Percentiles rank a stretch among this genome's conserved stretches.
Evolutionary conservation across 2,329 filamentous ascomycete genomes (phyloP).

Genomic region (Huntiella decipiens): DNA sequence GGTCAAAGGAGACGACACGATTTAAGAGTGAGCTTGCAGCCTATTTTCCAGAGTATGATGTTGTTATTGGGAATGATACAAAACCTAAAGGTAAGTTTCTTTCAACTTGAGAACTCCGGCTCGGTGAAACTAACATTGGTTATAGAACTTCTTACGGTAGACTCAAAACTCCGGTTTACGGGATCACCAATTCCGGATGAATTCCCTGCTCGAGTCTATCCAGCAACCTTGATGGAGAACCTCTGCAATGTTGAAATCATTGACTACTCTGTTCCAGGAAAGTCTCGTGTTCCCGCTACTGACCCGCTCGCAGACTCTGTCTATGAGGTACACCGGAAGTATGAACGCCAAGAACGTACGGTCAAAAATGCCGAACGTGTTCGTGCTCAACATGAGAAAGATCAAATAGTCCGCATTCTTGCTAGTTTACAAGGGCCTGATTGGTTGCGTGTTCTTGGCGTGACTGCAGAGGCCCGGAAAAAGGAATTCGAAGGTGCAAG

Average conservation of each 20-base stretch:
- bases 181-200: constrained; percentile 25
- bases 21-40: constrained; percentile 80
- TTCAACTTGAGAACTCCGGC: neutral
- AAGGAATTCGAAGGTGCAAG: constrained; percentile 75
- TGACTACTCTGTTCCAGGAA: constrained; percentile 34
- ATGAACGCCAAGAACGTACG: constrained; percentile 40
- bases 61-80: constrained; percentile 71
- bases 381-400: constrained; percentile 46
- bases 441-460: constrained; percentile 83
- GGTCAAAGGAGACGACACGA: constrained; percentile 68
- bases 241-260: constrained; percentile 33
- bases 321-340: constrained; percentile 37
- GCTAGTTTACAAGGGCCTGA: constrained; percentile 78
- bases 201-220: neutral
- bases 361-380: constrained; percentile 46
- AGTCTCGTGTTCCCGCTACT: constrained; percentile 20
- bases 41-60: constrained; percentile 89
- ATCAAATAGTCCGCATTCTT: constrained; percentile 45
- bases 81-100: constrained; percentile 51
- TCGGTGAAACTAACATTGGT: neutral
- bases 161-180: neutral
- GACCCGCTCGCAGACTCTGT: constrained; percentile 38
- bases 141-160: neutral
- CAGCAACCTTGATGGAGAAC: too few species aligned
- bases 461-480: constrained; percentile 69